These are phyloP conservation scores for Rehmannia glutinosa DNA, from an alignment of 257 asterid species.

Conservation along the genomic window DNA sequence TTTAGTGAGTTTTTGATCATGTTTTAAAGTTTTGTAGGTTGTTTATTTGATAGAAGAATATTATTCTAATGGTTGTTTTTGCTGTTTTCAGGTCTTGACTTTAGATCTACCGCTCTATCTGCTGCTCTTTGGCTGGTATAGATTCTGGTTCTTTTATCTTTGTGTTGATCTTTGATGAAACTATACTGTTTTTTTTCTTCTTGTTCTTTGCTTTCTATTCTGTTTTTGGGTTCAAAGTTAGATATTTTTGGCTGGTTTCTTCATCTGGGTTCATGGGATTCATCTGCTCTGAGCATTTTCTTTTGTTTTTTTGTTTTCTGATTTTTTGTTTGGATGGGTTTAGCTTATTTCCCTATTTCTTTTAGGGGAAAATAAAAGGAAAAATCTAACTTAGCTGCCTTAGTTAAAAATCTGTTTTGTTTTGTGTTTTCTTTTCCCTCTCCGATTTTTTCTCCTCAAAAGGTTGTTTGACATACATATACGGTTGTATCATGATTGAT, in stretches of 20 bases:
- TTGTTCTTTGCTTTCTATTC: neutral
- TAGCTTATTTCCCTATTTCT: slow-evolving; percentile 1
- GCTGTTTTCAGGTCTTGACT: slow-evolving; percentile 50
- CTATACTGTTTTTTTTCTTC: neutral
- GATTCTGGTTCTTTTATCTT: slow-evolving; percentile 14
- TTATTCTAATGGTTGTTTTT: slow-evolving; percentile 19
- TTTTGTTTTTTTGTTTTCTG: neutral
- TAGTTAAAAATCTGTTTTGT: neutral
- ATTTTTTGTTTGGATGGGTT: slow-evolving; percentile 15
- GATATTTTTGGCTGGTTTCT: neutral
- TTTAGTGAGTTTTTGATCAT: slow-evolving; percentile 14
- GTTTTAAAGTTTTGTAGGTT: neutral
- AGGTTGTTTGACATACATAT: too few relatives aligned
- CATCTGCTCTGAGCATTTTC: neutral
- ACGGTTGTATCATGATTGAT: too few relatives aligned
- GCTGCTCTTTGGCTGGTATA: slow-evolving; percentile 49
- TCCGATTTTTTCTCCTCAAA: too few relatives aligned
- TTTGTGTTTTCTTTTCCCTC: too few relatives aligned
- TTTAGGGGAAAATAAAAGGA: too few relatives aligned
- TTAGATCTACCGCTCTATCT: slow-evolving; percentile 53
- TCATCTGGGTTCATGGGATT: neutral
- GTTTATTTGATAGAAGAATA: neutral
- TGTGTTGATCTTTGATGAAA: slow-evolving; percentile 22
- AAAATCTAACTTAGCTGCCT: too few relatives aligned
- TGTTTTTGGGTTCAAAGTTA: slow-evolving; percentile 15